A percentile compares a stretch with the other conserved stretches of the same genome.
Conservation (phyloP, 306 rosid species). For the Delonix regia region DNA sequence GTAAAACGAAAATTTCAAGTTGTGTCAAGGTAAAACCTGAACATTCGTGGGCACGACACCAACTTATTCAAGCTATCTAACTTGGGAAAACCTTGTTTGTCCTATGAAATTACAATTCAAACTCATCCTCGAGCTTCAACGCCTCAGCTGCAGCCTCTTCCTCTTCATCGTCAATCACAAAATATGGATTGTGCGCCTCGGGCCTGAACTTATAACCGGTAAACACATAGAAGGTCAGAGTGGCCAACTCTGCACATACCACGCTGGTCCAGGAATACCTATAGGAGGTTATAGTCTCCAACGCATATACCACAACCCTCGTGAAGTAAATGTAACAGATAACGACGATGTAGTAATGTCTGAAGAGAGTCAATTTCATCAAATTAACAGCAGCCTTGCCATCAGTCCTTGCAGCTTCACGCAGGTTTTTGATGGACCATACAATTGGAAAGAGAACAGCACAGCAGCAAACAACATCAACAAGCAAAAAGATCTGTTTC, state of each 20-base stretch:
- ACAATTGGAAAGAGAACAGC: constrained; percentile 94
- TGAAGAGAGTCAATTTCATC: constrained; percentile 88
- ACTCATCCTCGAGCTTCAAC: constrained; percentile 92
- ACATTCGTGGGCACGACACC: constrained; percentile 33
- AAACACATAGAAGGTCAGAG: constrained; percentile 79
- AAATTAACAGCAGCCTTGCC: constrained; percentile 95
- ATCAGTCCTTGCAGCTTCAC: constrained; percentile 90
- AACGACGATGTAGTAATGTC: constrained; percentile 91
- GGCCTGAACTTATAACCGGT: constrained; percentile 94
- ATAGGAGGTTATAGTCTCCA: constrained; percentile 88
- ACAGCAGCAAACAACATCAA: constrained; percentile 91
- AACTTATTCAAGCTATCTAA: constrained; percentile 36
- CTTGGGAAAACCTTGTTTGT: constrained; percentile 24
- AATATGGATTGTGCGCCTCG: constrained; percentile 89
- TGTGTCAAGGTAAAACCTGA: constrained; percentile 54
- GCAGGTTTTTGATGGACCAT: constrained; percentile 95
- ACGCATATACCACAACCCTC: constrained; percentile 86
- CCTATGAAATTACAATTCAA: constrained; percentile 66
- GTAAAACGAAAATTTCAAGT: constrained; percentile 37
- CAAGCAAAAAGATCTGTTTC: constrained; percentile 89
- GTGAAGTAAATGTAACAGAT: constrained; percentile 96
- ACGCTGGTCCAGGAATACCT: constrained; percentile 94
- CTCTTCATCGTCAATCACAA: constrained; percentile 92
- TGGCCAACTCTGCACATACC: constrained; percentile 85
- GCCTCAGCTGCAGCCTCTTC: constrained; percentile 96